These are phyloP conservation scores for Fragosphaeria purpurea DNA, from an alignment of 2,329 filamentous ascomycete genomes.

Conservation along the genomic window DNA sequence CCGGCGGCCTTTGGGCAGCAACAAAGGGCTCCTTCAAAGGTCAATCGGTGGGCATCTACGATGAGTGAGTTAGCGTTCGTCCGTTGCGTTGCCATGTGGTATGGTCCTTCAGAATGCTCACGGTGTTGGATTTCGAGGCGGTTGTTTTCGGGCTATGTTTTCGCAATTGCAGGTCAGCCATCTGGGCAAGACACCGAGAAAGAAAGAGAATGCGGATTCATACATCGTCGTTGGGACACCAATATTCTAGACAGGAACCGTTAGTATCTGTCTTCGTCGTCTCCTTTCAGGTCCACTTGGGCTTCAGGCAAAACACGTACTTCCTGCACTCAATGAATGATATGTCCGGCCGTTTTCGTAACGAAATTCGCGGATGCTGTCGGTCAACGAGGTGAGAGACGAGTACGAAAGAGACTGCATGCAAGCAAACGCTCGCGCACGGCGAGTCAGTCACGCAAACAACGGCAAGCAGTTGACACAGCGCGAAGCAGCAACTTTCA, in stretches of 20 bases:
- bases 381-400: slow-evolving; percentile 6
- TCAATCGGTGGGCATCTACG: slow-evolving; percentile 9
- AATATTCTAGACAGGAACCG: slow-evolving; percentile 6
- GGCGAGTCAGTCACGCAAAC: too few relatives aligned
- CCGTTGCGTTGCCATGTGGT: too few relatives aligned
- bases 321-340: slow-evolving; percentile 10
- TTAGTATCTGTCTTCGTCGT: not conserved
- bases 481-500: not conserved
- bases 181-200: not conserved
- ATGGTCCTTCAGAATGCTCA: not conserved
- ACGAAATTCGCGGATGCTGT: slow-evolving; percentile 10
- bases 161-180: not conserved
- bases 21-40: slow-evolving; percentile 9
- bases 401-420: slow-evolving; percentile 1
- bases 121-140: slow-evolving; percentile 11
- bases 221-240: slow-evolving; percentile 12
- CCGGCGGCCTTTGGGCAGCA: slow-evolving; percentile 11
- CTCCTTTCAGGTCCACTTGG: not conserved
- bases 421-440: too few relatives aligned
- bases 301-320: not conserved
- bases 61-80: not conserved
- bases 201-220: not conserved
- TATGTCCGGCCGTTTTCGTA: slow-evolving; percentile 11
- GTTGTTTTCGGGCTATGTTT: slow-evolving; percentile 7
- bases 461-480: not conserved